Conservation (phyloP, 139 green algal genomes). For the Desmodesmus armatus region DNA sequence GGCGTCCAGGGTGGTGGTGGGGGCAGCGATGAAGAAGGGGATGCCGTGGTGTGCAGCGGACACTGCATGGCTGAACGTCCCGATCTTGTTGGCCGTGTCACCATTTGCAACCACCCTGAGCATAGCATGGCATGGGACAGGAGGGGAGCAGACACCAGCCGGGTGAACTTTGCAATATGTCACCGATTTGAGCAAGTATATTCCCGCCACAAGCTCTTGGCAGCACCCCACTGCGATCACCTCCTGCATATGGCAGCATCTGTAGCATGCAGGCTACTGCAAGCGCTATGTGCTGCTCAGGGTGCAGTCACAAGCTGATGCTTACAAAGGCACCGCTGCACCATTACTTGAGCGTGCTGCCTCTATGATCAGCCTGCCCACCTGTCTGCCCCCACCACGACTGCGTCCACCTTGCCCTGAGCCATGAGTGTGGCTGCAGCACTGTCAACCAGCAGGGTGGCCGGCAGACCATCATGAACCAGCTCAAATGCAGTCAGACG, state of each 20-base stretch:
- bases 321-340: not conserved
- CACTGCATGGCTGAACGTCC: conserved; percentile 68
- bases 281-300: no score
- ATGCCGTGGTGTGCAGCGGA: conserved; percentile 68
- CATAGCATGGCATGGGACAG: no score
- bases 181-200: no score
- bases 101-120: conserved; percentile 85
- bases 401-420: conserved; percentile 83
- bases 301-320: not conserved
- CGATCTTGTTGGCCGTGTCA: conserved; percentile 97
- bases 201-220: no score
- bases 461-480: conserved; percentile 89
- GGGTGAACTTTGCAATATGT: no score
- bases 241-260: no score
- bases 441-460: conserved; percentile 93
- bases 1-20: conserved; percentile 91
- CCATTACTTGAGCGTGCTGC: conserved; percentile 47
- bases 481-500: conserved; percentile 97
- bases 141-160: no score
- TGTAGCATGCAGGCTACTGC: no score
- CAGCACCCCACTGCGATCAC: no score
- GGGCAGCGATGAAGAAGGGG: conserved; percentile 96
- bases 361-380: not conserved
- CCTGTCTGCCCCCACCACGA: conserved; percentile 97
- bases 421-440: conserved; percentile 89